phyloP scores from a whole-genome alignment of 176 grass and related monocot species.

The Bromus sterilis region DNA sequence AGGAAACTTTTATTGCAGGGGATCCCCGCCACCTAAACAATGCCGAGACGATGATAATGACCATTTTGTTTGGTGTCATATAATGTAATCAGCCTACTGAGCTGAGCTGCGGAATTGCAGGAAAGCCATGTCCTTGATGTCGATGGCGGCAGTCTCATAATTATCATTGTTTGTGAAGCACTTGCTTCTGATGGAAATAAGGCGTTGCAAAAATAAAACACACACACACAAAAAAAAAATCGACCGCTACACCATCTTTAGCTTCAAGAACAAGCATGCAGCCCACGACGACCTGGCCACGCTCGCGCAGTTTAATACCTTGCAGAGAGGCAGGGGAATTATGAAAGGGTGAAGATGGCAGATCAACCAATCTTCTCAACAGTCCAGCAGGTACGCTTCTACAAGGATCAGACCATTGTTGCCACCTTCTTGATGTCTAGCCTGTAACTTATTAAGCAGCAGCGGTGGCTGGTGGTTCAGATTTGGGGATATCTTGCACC shows the following conservation, averaged over 20 bases:
- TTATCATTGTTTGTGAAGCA: neutral
- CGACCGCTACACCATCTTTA: neutral
- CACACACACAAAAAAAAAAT: neutral
- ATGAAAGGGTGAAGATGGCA: neutral
- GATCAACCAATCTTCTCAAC: neutral
- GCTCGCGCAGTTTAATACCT: neutral
- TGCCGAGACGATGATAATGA: neutral
- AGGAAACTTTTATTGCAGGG: too few species aligned
- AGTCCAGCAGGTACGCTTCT: neutral
- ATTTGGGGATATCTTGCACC: slow-evolving; percentile 29
- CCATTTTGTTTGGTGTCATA: neutral
- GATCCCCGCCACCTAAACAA: too few species aligned
- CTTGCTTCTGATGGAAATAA: neutral
- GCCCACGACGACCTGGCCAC: neutral
- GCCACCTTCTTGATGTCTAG: neutral
- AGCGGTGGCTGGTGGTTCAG: neutral
- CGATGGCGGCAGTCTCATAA: neutral
- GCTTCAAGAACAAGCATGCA: neutral
- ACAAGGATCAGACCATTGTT: neutral
- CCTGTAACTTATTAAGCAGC: neutral
- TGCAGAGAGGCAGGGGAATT: neutral
- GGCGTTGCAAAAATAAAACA: neutral
- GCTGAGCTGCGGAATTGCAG: neutral
- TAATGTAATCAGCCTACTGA: neutral
- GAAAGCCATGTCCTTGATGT: neutral